Evolutionary conservation across 768 basidiomycete genomes (phyloP), one percentile per base, ranked within the genome.

Genomic region (Kwoniella bestiolae): DNA sequence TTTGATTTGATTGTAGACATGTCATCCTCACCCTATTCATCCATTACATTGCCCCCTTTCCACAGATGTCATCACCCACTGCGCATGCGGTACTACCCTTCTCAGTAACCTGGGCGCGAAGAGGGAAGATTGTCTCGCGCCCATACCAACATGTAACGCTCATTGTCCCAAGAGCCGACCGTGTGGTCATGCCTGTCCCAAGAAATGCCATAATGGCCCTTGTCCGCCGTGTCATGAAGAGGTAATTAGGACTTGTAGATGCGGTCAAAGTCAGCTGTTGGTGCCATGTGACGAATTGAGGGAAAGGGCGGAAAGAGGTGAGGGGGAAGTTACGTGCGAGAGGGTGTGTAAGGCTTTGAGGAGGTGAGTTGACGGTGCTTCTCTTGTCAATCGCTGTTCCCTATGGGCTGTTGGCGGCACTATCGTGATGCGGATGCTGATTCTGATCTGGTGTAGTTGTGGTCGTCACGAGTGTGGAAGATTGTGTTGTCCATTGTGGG

Each of bases 401-500:
- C n/a, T n/a, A n/a, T n/a, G n/a, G n/a, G n/a, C n/a, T n/a, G n/a
- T n/a, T n/a, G n/a, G n/a, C n/a, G n/a, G n/a, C n/a, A n/a, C n/a
- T n/a, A n/a, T n/a, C n/a, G n/a, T n/a, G n/a, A n/a, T n/a, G n/a
- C n/a, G n/a, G n/a, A 46, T 25, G 47, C 18, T 57, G 53, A 50
- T 32, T 14, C 29, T n/a, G 18, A 18, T 3, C 31, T 18, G 3
- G 21, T 5, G 3, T 25, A 78, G 75, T 7, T 98, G 96, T 76
- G 92, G 94, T 0, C 84, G 88, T 23, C 96, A 99, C 74, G 88
- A 90, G 67, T 98, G 96, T 76, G 84, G 84, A 18, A 85, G 94
- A 3, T 65, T 89, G 29, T 98, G 96, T 77, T 99, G 96, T 73
- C 94, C 96, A 0, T 85, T 97, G 0, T 90, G 92, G 0, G 83